Evolutionary conservation across 78 protist genomes (phyloP).

Genomic region (Speleostelium caveatum): DNA sequence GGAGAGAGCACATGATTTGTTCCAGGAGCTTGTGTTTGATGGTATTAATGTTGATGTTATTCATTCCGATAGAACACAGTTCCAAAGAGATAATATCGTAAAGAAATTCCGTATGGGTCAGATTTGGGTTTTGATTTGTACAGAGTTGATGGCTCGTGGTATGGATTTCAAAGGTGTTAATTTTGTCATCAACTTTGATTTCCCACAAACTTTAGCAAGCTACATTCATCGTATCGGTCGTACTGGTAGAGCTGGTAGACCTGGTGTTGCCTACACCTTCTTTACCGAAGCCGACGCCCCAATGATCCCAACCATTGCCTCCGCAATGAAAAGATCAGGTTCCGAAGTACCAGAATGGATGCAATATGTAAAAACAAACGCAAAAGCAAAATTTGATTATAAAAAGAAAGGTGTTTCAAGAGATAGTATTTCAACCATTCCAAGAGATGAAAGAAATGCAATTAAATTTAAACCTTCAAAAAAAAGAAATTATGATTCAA

Average conservation of each 20-base stretch:
- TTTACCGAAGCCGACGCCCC: constrained; percentile 87
- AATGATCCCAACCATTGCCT: constrained; percentile 85
- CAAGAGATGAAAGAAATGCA: constrained; percentile 29
- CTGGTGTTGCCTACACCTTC: constrained; percentile 93
- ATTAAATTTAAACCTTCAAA: constrained; percentile 10
- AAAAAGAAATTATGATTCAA: not conserved
- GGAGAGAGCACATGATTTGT: constrained; percentile 93
- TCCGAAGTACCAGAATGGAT: constrained; percentile 92
- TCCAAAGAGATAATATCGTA: constrained; percentile 88
- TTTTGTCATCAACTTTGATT: constrained; percentile 96
- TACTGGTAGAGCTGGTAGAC: constrained; percentile 96
- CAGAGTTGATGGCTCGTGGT: constrained; percentile 98
- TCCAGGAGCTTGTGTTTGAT: constrained; percentile 85
- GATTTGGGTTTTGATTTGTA: constrained; percentile 94
- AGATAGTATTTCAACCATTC: constrained; percentile 50
- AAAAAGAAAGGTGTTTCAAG: constrained; percentile 45
- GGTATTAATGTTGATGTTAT: constrained; percentile 91
- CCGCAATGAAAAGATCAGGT: constrained; percentile 87
- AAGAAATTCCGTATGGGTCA: constrained; percentile 89
- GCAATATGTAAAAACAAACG: constrained; percentile 23
- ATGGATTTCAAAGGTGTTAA: constrained; percentile 95
- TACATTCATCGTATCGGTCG: constrained; percentile 93
- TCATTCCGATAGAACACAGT: constrained; percentile 86
- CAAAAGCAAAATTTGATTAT: constrained; percentile 38
- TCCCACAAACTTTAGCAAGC: constrained; percentile 86